phyloP scores from a whole-genome alignment of 345 rosid species.

The Punica granatum region DNA sequence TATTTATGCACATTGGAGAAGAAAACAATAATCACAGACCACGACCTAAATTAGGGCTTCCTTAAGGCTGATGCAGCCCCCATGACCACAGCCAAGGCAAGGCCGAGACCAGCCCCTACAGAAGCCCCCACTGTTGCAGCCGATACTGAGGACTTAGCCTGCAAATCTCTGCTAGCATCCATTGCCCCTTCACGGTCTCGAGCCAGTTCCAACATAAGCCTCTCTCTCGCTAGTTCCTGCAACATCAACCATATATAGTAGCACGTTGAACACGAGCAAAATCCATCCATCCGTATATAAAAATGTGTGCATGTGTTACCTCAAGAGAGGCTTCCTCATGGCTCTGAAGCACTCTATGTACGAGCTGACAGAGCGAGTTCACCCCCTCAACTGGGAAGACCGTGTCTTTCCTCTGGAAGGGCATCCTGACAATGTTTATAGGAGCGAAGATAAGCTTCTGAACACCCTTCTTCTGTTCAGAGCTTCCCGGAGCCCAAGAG shows the following conservation, averaged over 20 bases:
- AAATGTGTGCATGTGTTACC: conserved; percentile 31
- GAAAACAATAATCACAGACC: neutral
- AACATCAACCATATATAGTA: conserved; percentile 3
- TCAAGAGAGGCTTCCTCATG: conserved; percentile 81
- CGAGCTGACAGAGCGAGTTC: conserved; percentile 63
- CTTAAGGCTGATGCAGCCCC: conserved; percentile 93
- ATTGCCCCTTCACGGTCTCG: conserved; percentile 34
- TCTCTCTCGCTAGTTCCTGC: conserved; percentile 62
- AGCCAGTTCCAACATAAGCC: conserved; percentile 47
- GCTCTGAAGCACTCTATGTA: conserved; percentile 56
- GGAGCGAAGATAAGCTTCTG: conserved; percentile 66
- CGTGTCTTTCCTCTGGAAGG: conserved; percentile 72
- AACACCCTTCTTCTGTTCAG: conserved; percentile 37
- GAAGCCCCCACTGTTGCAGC: conserved; percentile 95
- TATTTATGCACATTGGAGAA: conserved; percentile 1
- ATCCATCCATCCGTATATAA: neutral
- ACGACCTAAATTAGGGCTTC: conserved; percentile 37
- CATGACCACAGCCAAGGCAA: conserved; percentile 91
- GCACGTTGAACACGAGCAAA: neutral
- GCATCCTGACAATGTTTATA: conserved; percentile 52
- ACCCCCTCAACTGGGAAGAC: conserved; percentile 78
- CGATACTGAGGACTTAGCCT: conserved; percentile 51
- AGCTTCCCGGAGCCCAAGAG: conserved; percentile 49
- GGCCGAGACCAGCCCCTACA: conserved; percentile 89
- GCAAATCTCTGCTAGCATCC: conserved; percentile 27